These are phyloP conservation scores for Coniferiporia sulphurascens DNA, from an alignment of 1,284 basidiomycete genomes.

Conservation along the genomic window DNA sequence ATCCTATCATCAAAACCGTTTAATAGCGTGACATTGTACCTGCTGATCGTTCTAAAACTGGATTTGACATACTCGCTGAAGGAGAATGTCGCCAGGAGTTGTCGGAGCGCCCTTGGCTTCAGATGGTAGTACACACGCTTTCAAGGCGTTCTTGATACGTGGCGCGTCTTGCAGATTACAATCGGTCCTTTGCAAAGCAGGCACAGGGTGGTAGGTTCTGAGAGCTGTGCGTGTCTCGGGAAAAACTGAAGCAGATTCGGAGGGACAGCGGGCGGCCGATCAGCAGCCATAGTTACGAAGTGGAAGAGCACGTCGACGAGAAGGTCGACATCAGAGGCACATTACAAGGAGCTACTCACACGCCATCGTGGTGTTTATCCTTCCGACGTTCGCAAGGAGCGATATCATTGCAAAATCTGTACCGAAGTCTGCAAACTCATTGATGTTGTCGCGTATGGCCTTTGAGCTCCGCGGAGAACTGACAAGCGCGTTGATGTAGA, in stretches of 20 bases:
- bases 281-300: conserved; percentile 15
- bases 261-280: conserved; percentile 5
- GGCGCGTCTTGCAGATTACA: conserved; percentile 69
- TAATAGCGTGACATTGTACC: not conserved
- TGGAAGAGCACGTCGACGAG: not conserved
- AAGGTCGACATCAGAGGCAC: not conserved
- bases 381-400: conserved; percentile 85
- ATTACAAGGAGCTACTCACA: conserved; percentile 47
- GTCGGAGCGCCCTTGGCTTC: conserved; percentile 64
- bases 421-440: conserved; percentile 73
- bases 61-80: conserved; percentile 21
- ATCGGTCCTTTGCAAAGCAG: conserved; percentile 59
- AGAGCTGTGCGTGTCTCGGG: conserved; percentile 68
- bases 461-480: conserved; percentile 82
- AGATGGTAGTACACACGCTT: conserved; percentile 70
- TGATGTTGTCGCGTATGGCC: conserved; percentile 81
- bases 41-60: not conserved
- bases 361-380: conserved; percentile 92
- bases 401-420: conserved; percentile 82
- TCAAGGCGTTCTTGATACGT: conserved; percentile 66
- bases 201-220: conserved; percentile 68
- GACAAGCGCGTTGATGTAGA: conserved; percentile 79
- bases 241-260: conserved; percentile 35
- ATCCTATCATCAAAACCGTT: not conserved
- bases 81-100: conserved; percentile 64